These are phyloP conservation scores for Carnegiea gigantea DNA, from an alignment of 179 eudicot genomes.

Conservation along the genomic window DNA sequence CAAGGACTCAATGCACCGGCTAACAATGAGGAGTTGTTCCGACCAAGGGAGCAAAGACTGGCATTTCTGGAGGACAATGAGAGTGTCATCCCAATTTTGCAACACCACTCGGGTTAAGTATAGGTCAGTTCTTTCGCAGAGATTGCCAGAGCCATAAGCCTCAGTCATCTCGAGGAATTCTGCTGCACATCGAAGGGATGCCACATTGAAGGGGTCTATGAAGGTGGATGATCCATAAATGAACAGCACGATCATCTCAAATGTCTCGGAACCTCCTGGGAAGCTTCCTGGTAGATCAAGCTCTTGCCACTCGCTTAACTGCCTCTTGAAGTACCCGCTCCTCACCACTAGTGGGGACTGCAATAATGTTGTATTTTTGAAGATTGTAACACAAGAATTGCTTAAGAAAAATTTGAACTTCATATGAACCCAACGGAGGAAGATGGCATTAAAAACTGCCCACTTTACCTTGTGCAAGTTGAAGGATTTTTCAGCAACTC, in stretches of 20 bases:
- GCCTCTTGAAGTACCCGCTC: constrained; percentile 77
- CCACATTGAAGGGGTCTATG: constrained; percentile 82
- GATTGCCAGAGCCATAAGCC: constrained; percentile 51
- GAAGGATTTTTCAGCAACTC: constrained; percentile 63
- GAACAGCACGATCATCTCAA: constrained; percentile 88
- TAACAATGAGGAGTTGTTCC: constrained; percentile 78
- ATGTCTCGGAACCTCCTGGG: constrained; percentile 89
- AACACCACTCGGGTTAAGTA: constrained; percentile 86
- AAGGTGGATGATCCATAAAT: constrained; percentile 78
- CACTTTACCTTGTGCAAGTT: constrained; percentile 76
- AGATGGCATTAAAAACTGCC: neutral
- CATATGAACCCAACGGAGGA: too few relatives aligned
- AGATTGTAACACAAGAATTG: too few relatives aligned
- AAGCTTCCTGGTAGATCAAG: constrained; percentile 62
- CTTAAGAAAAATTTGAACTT: too few relatives aligned
- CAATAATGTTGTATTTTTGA: neutral
- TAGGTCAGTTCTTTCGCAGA: constrained; percentile 72
- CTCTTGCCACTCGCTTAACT: constrained; percentile 53
- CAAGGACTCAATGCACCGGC: constrained; percentile 84
- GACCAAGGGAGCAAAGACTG: constrained; percentile 72
- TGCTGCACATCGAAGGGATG: constrained; percentile 77
- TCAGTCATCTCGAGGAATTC: constrained; percentile 82
- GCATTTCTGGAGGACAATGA: constrained; percentile 79
- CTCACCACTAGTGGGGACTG: constrained; percentile 66
- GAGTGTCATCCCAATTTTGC: constrained; percentile 88